Base-by-base conservation (phyloP, 2,329 filamentous ascomycete species). In the Stemphylium lycopersici region DNA sequence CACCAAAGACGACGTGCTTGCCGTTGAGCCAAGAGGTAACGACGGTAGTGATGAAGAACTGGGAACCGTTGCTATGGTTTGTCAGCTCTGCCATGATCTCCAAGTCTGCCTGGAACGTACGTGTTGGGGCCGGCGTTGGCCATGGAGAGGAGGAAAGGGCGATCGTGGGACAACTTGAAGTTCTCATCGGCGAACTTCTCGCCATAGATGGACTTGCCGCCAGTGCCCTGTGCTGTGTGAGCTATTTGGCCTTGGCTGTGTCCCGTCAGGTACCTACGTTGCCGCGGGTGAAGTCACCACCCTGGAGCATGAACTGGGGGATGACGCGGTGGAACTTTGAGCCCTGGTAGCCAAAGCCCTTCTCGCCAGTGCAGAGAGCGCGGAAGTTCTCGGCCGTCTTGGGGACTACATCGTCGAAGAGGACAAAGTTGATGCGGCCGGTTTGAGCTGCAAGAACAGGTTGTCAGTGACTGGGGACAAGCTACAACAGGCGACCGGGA, bases 61-160 rank as follows among this genome's bases (percentile, higher is more conserved):
- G 87, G 56, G 86, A 89, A 73, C 87, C 87, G 78, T 89, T 89
- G 77, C 84, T 84, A 66, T 51, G 40, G n/a, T 10, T 38, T 39
- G 59, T 69, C 52, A 68, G 61, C 58, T 18, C 8, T 22, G 39
- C 36, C 29, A 41, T 38, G 22, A 11, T 33, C 38, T 37, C 16
- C 18, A 22, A 34, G 4, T 13, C 11, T 37, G 12, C 12, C 7
- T 8, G 15, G 36, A 40, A 76, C 83, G 74, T 80, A 86, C 84
- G 93, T 98, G 89, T 98, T 96, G 75, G 90, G 89, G 68, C 92
- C 92, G 70, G 92, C 90, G 80, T 96, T 96, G 77, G 92, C 92
- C 92, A 96, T 96, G 79, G 92, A 96, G 66, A 96, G 85, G 68
- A 93, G 84, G 82, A 88, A 90, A 61, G 89, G 88, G 70, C 82